Evolutionary conservation across 1,284 basidiomycete species (phyloP).

Genomic region (Athelia sp.): DNA sequence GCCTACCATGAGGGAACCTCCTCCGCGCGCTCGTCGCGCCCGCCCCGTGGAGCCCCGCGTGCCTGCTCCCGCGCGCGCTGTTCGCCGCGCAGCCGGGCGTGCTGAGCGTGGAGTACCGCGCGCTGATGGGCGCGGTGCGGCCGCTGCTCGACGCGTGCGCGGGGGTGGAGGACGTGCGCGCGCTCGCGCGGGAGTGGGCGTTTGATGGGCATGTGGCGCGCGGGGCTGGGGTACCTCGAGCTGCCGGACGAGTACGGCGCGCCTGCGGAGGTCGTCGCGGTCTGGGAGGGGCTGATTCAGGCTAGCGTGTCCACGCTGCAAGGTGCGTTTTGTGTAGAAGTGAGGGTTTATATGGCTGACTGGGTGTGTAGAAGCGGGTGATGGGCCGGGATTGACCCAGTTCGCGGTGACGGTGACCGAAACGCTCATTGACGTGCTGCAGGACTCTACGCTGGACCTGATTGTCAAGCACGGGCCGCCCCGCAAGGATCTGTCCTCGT

Average conservation of each 20-base stretch:
- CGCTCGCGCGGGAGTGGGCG: slow-evolving; percentile 46
- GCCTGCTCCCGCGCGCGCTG: slow-evolving; percentile 47
- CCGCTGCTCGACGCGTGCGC: slow-evolving; percentile 49
- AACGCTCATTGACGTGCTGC: slow-evolving; percentile 46
- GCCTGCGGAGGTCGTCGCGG: slow-evolving; percentile 34
- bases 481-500: slow-evolving; percentile 1
- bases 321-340: slow-evolving; percentile 14
- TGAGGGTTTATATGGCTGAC: not conserved
- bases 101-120: slow-evolving; percentile 50
- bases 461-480: slow-evolving; percentile 19
- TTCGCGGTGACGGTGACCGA: slow-evolving; percentile 37
- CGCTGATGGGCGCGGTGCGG: slow-evolving; percentile 39
- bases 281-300: slow-evolving; percentile 37
- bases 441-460: slow-evolving; percentile 46
- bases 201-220: slow-evolving; percentile 59
- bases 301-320: slow-evolving; percentile 27
- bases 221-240: slow-evolving; percentile 37
- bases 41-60: slow-evolving; percentile 47
- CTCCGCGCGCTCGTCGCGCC: too few species aligned
- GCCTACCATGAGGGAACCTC: too few species aligned
- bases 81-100: slow-evolving; percentile 58
- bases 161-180: slow-evolving; percentile 43
- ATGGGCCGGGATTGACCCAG: slow-evolving; percentile 25
- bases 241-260: slow-evolving; percentile 30
- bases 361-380: slow-evolving; percentile 18